These are phyloP conservation scores for Ganoderma lingzhi DNA, from an alignment of 1,284 basidiomycete species.

Conservation along the genomic window DNA sequence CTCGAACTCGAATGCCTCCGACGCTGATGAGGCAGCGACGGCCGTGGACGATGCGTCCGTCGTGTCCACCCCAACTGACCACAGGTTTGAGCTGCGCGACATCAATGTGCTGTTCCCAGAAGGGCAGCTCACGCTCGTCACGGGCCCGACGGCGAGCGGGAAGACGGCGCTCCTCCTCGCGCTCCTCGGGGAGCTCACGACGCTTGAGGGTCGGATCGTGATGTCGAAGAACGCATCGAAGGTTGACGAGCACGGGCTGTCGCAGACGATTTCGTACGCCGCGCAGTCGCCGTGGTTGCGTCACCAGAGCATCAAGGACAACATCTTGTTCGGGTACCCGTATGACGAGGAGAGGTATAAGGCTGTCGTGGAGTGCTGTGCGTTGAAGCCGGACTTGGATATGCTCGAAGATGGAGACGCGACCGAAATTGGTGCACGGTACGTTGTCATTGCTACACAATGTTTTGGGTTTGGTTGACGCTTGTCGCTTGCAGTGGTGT, in stretches of 20 bases:
- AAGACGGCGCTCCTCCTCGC: constrained; percentile 83
- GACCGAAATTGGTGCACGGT: constrained; percentile 48
- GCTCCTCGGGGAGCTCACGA: constrained; percentile 71
- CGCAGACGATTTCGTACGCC: constrained; percentile 83
- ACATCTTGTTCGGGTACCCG: constrained; percentile 76
- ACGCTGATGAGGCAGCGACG: constrained; percentile 12
- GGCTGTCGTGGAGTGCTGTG: constrained; percentile 75
- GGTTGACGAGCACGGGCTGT: constrained; percentile 69
- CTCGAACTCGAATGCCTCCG: constrained; percentile 1
- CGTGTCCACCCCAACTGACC: constrained; percentile 41
- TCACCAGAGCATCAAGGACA: constrained; percentile 74
- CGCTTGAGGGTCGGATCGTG: constrained; percentile 57
- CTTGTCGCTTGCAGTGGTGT: constrained; percentile 49
- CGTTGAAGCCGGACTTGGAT: constrained; percentile 69
- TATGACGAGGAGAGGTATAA: constrained; percentile 72
- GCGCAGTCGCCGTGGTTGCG: constrained; percentile 88
- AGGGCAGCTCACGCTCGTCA: constrained; percentile 69
- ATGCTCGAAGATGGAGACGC: constrained; percentile 53
- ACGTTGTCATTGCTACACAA: not conserved
- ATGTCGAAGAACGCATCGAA: constrained; percentile 70
- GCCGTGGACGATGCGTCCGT: constrained; percentile 36
- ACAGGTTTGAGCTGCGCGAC: constrained; percentile 71
- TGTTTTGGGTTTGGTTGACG: constrained; percentile 2
- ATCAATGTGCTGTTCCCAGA: constrained; percentile 76
- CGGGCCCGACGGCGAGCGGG: constrained; percentile 81